These are phyloP conservation scores for Malassezia vespertilionis DNA, from an alignment of 1,284 basidiomycete species.

Conservation along the genomic window DNA sequence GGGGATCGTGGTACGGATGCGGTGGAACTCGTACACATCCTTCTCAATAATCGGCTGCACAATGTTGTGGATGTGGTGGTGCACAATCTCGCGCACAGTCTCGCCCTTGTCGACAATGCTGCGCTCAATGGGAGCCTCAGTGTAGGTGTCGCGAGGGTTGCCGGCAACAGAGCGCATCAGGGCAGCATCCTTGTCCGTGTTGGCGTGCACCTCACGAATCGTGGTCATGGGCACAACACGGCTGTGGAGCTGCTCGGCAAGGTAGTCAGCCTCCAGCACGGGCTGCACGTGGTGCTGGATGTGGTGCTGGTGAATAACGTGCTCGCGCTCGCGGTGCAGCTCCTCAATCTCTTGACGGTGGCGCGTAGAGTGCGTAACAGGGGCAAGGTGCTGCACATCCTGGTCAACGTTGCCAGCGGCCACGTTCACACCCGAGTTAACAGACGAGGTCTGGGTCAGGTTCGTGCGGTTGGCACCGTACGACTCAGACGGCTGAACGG, in stretches of 20 bases:
- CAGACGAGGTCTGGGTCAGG: constrained; percentile 15
- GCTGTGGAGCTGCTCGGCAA: constrained; percentile 31
- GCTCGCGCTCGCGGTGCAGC: constrained; percentile 43
- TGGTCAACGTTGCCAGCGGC: constrained; percentile 38
- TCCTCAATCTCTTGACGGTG: constrained; percentile 48
- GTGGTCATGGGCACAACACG: constrained; percentile 35
- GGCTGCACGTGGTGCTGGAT: constrained; percentile 48
- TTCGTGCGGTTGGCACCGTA: constrained; percentile 9
- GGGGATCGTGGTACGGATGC: constrained; percentile 42
- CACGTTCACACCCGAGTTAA: constrained; percentile 31
- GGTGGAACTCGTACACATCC: constrained; percentile 46
- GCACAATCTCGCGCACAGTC: constrained; percentile 37
- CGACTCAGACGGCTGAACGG: constrained; percentile 8
- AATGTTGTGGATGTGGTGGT: constrained; percentile 48
- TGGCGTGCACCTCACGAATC: constrained; percentile 40
- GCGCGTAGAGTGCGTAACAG: constrained; percentile 37
- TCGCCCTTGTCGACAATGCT: constrained; percentile 46
- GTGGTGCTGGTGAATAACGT: constrained; percentile 46
- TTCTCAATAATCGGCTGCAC: constrained; percentile 47
- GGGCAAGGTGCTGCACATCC: constrained; percentile 47
- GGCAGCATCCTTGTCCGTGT: constrained; percentile 45
- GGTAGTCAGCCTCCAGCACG: constrained; percentile 43
- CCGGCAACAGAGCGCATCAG: constrained; percentile 41
- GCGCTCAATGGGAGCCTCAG: constrained; percentile 31
- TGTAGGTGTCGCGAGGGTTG: constrained; percentile 28